A percentile compares a stretch with the other conserved stretches of the same genome.
phyloP scores from a whole-genome alignment of 805 yeast genomes.

The Millerozyma miso region DNA sequence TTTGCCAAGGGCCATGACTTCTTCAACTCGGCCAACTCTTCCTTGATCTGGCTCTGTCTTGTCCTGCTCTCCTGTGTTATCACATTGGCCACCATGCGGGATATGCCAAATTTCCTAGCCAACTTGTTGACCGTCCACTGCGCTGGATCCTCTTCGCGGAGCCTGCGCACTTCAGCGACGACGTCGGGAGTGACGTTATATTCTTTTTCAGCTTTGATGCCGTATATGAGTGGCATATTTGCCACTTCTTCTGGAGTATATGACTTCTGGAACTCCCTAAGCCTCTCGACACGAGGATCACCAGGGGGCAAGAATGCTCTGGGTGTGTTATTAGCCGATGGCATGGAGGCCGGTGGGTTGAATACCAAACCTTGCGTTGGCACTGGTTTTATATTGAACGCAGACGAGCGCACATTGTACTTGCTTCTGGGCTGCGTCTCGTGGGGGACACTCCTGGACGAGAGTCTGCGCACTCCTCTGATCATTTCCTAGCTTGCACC shows the following conservation, averaged over 20 bases:
- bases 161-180: constrained; percentile 50
- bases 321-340: constrained; percentile 56
- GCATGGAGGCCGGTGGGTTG: constrained; percentile 56
- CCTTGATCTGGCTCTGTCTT: constrained; percentile 42
- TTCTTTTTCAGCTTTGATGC: constrained; percentile 34
- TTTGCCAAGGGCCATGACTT: constrained; percentile 47
- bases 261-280: constrained; percentile 18
- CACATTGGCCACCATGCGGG: constrained; percentile 29
- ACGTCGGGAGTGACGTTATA: constrained; percentile 57
- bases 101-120: constrained; percentile 56
- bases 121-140: constrained; percentile 60
- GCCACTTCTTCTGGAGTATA: constrained; percentile 31
- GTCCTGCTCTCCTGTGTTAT: constrained; percentile 43
- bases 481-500: constrained; percentile 3
- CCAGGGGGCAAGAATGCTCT: constrained; percentile 58
- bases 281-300: constrained; percentile 52
- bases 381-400: constrained; percentile 56
- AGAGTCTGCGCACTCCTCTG: constrained; percentile 6
- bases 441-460: constrained; percentile 23
- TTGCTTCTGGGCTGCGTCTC: constrained; percentile 45
- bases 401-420: constrained; percentile 60
- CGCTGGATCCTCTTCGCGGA: constrained; percentile 56
- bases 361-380: constrained; percentile 56
- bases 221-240: constrained; percentile 40
- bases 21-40: constrained; percentile 43